phyloP scores from a whole-genome alignment of 2,329 filamentous ascomycete species.

The Ilyonectria destructans region DNA sequence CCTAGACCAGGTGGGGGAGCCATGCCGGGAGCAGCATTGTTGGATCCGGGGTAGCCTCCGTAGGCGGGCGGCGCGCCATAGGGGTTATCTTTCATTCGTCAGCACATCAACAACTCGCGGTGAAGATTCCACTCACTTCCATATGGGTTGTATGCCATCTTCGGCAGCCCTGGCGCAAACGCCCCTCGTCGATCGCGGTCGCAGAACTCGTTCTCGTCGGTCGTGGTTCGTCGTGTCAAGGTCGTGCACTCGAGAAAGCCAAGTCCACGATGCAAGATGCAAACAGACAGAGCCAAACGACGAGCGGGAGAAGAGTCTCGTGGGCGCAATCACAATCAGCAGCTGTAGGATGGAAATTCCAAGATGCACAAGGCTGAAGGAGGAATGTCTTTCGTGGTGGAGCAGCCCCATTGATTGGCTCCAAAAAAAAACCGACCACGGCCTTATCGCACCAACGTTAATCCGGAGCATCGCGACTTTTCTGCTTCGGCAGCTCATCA shows the following conservation, averaged over 20 bases:
- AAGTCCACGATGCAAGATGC: background rate
- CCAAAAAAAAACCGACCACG: conserved; percentile 29
- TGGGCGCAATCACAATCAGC: conserved; percentile 16
- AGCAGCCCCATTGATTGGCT: conserved; percentile 35
- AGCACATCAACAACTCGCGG: conserved; percentile 10
- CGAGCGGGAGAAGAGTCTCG: conserved; percentile 4
- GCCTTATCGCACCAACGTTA: conserved; percentile 51
- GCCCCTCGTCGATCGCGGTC: conserved; percentile 34
- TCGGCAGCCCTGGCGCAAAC: conserved; percentile 37
- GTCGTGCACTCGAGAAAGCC: background rate
- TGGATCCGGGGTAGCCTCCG: conserved; percentile 77
- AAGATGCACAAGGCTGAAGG: conserved; percentile 47
- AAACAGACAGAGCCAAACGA: background rate
- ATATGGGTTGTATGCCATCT: conserved; percentile 76
- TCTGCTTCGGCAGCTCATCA: conserved; percentile 41
- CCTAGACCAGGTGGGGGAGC: conserved; percentile 87
- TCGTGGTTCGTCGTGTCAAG: background rate
- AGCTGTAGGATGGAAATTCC: conserved; percentile 40
- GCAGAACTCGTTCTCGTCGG: conserved; percentile 10
- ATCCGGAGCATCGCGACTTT: conserved; percentile 51
- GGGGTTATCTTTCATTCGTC: conserved; percentile 59
- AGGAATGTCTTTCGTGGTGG: conserved; percentile 43
- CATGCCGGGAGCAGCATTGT: conserved; percentile 75
- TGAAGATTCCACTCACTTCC: conserved; percentile 60
- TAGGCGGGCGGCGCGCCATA: conserved; percentile 86